These are phyloP conservation scores for Sanghuangporus weigelae DNA, from an alignment of 1,284 basidiomycete species.

Conservation along the genomic window DNA sequence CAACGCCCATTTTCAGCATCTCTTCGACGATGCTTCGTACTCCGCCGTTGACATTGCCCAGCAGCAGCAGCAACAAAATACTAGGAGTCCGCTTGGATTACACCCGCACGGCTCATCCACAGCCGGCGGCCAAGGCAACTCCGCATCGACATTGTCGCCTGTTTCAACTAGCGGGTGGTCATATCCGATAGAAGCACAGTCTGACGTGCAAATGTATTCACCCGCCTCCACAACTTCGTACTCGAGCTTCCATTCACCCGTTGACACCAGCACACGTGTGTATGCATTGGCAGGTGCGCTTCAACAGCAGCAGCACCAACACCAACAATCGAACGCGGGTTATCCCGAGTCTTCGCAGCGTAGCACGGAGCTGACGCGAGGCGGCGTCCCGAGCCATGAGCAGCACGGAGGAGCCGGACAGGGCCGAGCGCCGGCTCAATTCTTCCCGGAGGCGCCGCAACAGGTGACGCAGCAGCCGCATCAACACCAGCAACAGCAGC, in stretches of 20 bases:
- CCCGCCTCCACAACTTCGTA: not conserved
- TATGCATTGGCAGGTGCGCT: constrained; percentile 16
- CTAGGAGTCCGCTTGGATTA: not conserved
- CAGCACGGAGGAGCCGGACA: not conserved
- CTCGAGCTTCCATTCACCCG: constrained; percentile 6
- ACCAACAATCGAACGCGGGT: not conserved
- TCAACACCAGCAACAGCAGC: not conserved
- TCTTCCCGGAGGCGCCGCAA: not conserved
- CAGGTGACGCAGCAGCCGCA: not conserved
- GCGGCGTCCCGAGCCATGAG: not conserved
- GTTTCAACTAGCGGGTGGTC: not conserved
- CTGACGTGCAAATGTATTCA: constrained; percentile 6
- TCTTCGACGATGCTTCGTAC: constrained; percentile 2
- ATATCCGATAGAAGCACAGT: not conserved
- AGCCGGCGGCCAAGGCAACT: not conserved
- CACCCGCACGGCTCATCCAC: not conserved
- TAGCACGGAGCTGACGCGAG: not conserved
- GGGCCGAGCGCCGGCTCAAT: not conserved
- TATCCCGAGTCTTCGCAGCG: constrained; percentile 8
- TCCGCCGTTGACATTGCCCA: not conserved
- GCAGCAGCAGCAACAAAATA: not conserved
- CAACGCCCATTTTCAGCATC: constrained; percentile 10
- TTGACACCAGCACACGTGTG: constrained; percentile 6
- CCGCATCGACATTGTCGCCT: not conserved
- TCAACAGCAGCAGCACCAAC: constrained; percentile 4